Evolutionary conservation across 805 yeast species (phyloP).

Genomic region (Wickerhamomyces bovis): DNA sequence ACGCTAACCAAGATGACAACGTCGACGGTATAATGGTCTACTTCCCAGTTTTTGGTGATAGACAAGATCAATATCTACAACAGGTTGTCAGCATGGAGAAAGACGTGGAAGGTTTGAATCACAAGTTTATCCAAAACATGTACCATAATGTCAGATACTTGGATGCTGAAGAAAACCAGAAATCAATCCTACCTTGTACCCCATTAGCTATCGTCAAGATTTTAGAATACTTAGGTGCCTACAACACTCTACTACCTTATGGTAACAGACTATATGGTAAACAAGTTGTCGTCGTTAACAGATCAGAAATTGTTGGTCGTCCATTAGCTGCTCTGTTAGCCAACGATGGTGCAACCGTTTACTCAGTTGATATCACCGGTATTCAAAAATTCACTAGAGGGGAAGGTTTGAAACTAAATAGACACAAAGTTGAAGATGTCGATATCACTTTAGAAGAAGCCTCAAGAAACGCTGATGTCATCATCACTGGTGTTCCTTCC

Average conservation of each 20-base stretch:
- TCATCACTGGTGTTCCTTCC: conserved; percentile 94
- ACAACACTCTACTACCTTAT: conserved; percentile 73
- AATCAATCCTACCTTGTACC: conserved; percentile 92
- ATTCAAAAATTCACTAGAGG: conserved; percentile 93
- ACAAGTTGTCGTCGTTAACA: conserved; percentile 82
- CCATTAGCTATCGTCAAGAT: conserved; percentile 93
- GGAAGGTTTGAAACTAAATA: conserved; percentile 71
- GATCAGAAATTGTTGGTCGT: conserved; percentile 96
- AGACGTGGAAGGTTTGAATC: conserved; percentile 94
- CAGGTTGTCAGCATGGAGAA: conserved; percentile 88
- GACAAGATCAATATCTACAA: conserved; percentile 93
- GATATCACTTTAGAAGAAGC: conserved; percentile 52
- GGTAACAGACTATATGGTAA: conserved; percentile 94
- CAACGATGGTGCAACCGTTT: conserved; percentile 95
- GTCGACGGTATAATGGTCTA: conserved; percentile 95
- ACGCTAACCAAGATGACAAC: conserved; percentile 68
- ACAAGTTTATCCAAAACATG: conserved; percentile 86
- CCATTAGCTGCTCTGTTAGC: conserved; percentile 95
- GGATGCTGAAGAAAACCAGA: conserved; percentile 59
- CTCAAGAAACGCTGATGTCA: conserved; percentile 76
- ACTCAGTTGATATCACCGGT: conserved; percentile 82
- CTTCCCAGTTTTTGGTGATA: conserved; percentile 93
- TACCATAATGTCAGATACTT: conserved; percentile 87
- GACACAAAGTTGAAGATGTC: conserved; percentile 73
- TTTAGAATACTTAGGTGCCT: conserved; percentile 82